These are phyloP conservation scores for Suillus variegatus DNA, from an alignment of 768 basidiomycete species.

Conservation along the genomic window DNA sequence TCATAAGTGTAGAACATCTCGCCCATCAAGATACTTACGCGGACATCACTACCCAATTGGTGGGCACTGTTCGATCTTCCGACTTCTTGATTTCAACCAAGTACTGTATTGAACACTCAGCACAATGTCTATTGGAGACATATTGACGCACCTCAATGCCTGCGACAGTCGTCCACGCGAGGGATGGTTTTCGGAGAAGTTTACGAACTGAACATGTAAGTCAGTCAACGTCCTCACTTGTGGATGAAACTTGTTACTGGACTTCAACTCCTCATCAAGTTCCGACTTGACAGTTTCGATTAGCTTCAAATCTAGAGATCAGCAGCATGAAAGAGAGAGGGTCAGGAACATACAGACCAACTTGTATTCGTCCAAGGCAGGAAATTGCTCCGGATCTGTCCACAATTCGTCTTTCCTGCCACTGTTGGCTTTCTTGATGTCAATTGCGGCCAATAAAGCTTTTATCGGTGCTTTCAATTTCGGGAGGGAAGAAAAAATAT, in stretches of 20 bases:
- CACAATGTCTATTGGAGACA: background rate
- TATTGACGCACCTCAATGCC: constrained; percentile 64
- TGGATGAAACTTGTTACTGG: constrained; percentile 42
- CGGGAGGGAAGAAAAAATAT: constrained; percentile 70
- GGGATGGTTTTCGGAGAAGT: constrained; percentile 66
- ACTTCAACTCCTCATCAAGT: constrained; percentile 70
- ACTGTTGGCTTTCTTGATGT: constrained; percentile 61
- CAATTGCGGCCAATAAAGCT: constrained; percentile 55
- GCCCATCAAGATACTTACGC: constrained; percentile 41
- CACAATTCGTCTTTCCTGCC: constrained; percentile 75
- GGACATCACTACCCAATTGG: constrained; percentile 65
- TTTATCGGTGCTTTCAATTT: constrained; percentile 55
- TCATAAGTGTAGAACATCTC: constrained; percentile 7
- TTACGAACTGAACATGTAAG: constrained; percentile 57
- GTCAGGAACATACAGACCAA: constrained; percentile 47
- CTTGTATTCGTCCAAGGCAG: constrained; percentile 56
- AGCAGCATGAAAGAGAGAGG: background rate
- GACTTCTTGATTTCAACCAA: constrained; percentile 75
- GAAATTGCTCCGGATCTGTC: constrained; percentile 53
- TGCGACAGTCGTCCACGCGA: constrained; percentile 65
- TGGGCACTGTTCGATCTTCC: constrained; percentile 46
- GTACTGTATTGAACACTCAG: constrained; percentile 46
- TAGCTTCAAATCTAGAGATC: constrained; percentile 43
- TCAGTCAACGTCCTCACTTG: constrained; percentile 7
- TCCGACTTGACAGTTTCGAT: constrained; percentile 70